A percentile compares a stretch with the other conserved stretches of the same genome.
Evolutionary conservation across 108 stramenopile species (phyloP).

Genomic region (Cyclotella atomus): DNA sequence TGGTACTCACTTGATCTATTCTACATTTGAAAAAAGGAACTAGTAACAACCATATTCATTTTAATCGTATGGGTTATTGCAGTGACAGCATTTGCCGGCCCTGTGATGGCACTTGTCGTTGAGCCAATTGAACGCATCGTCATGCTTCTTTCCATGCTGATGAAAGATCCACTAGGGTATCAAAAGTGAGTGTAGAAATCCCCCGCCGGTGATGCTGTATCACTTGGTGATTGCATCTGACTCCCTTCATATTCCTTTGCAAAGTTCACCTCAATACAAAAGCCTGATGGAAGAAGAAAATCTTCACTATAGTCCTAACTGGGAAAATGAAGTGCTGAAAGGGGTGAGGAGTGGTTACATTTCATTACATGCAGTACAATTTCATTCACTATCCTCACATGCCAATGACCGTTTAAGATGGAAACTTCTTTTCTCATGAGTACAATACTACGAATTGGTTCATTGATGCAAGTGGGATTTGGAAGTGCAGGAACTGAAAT

Average conservation of each 20-base stretch:
- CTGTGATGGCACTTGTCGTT: slow-evolving; percentile 60
- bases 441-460: slow-evolving; percentile 92
- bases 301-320: slow-evolving; percentile 53
- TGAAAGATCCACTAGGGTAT: slow-evolving; percentile 85
- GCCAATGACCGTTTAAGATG: too few relatives aligned
- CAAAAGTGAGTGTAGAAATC: slow-evolving; percentile 15
- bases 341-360: slow-evolving; percentile 28
- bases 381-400: too few relatives aligned
- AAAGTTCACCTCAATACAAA: slow-evolving; percentile 69
- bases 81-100: slow-evolving; percentile 78
- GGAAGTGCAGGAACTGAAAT: slow-evolving; percentile 95
- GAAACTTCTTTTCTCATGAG: slow-evolving; percentile 79
- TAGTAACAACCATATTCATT: slow-evolving; percentile 64
- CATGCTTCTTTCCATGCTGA: slow-evolving; percentile 70
- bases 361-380: neutral
- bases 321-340: slow-evolving; percentile 80
- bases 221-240: too few relatives aligned
- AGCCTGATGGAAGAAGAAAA: slow-evolving; percentile 68
- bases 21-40: neutral
- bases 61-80: slow-evolving; percentile 77
- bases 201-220: too few relatives aligned
- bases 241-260: slow-evolving; percentile 6
- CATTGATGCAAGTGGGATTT: slow-evolving; percentile 94
- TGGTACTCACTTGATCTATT: too few relatives aligned
- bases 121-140: slow-evolving; percentile 87